Base-by-base conservation (phyloP, 106 monocot genomes). In the Allium sativum region DNA sequence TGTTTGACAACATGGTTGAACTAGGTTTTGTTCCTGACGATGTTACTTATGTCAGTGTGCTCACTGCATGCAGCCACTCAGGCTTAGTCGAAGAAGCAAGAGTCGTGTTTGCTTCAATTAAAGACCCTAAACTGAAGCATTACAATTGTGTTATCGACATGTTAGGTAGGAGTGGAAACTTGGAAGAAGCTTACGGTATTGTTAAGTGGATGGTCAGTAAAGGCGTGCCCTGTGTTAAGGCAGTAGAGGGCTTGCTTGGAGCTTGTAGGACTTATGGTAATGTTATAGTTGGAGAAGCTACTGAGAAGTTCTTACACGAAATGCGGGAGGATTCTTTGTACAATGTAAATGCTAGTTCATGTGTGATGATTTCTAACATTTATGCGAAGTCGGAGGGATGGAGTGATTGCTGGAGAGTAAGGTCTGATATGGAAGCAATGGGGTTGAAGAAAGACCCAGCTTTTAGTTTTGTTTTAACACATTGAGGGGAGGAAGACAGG, bases 241-340 rank as follows among this genome's bases (percentile, higher is more conserved):
- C 87, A 56, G 61, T 84, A 2, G 92, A 87, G 58, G 83, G 86
- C 19, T 54, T 92, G 59, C 77, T 93, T 65, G 87, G 87, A 48
- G 92, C 92, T 18, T 93, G 87, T 48, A 65, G 40, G 2, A 72
- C 56, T 55, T 63, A 79, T 60, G 68, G 70, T 0, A 68, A 84
- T 62, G 18, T 50, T 43, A 45, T 60, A 65, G 43, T 83, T 13
- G 92, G 87, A 50, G 78, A 87, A 66, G 71, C 61, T 44, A 52
- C 81, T 10, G 79, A 74, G 31, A 73, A 73, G 60, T 46, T 76
- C 56, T 43, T 87, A 9, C 17, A 68, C 15, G 70, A 87, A 15
- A 44, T 48, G 8, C 60, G 62, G 11, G 15, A 50, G 4, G 31
- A 31, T 31, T 31, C 31, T 3, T 15, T 56, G 3, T 15, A 15